Conservation (phyloP, 768 basidiomycete species). For the Lactifluus piperatus region DNA sequence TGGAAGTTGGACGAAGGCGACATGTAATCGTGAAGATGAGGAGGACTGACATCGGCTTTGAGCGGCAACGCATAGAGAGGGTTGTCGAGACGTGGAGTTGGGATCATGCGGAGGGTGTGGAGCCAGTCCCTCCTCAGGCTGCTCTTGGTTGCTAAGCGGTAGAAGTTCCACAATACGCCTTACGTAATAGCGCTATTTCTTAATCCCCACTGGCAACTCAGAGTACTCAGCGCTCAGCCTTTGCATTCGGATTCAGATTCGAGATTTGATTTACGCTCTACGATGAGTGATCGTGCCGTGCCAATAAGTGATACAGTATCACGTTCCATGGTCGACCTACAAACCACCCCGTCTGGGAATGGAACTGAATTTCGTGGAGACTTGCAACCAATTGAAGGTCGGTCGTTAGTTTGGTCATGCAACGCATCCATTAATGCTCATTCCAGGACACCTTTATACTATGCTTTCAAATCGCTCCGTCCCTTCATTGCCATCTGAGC, state of each 20-base stretch:
- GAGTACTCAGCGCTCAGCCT: too few species aligned
- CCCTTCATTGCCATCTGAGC: conserved; percentile 13
- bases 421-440: background rate
- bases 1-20: conserved; percentile 36
- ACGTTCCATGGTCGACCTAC: conserved; percentile 7
- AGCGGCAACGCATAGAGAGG: conserved; percentile 65
- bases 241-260: background rate
- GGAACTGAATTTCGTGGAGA: background rate
- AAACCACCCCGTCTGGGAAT: background rate
- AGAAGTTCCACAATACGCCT: too few species aligned
- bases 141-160: background rate
- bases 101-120: conserved; percentile 21
- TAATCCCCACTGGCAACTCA: too few species aligned
- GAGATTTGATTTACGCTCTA: background rate
- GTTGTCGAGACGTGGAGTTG: conserved; percentile 62
- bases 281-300: background rate
- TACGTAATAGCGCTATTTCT: background rate
- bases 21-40: conserved; percentile 52
- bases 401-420: background rate
- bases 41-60: conserved; percentile 45
- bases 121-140: background rate
- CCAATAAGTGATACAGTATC: background rate
- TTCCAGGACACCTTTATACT: conserved; percentile 2
- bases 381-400: background rate
- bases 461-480: conserved; percentile 10